Evolutionary conservation across 169 alveolate genomes (phyloP).

Genomic region (Cryptosporidium ubiquitum): DNA sequence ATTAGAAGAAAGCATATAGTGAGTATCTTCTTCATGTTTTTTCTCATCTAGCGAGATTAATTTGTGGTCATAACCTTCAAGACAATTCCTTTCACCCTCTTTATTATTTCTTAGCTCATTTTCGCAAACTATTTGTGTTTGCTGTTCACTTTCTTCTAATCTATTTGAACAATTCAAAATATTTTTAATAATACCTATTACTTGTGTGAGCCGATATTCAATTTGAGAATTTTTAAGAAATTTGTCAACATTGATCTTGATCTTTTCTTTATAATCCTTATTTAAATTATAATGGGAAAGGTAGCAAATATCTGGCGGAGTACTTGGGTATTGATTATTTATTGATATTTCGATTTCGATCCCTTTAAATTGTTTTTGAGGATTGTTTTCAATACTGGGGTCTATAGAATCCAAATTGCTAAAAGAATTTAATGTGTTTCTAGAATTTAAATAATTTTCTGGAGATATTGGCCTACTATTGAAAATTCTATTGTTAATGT

Average conservation of each 20-base stretch:
- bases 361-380: conserved; percentile 26
- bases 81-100: neutral
- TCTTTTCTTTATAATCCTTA: conserved; percentile 20
- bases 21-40: neutral
- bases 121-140: neutral
- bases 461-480: neutral
- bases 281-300: conserved; percentile 26
- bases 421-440: neutral
- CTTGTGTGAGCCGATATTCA: neutral
- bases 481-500: neutral
- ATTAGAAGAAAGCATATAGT: conserved; percentile 14
- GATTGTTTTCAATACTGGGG: neutral
- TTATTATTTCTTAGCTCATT: neutral
- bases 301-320: conserved; percentile 8
- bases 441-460: neutral
- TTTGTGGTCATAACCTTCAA: neutral
- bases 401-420: neutral
- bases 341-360: conserved; percentile 40
- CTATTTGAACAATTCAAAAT: neutral
- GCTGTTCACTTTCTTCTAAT: neutral
- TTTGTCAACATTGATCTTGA: neutral
- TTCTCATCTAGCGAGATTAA: neutral
- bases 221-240: neutral
- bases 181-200: neutral
- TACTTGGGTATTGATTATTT: conserved; percentile 10